Conservation (phyloP, 371 early-diverging fungal genomes). For the Lichtheimia corymbifera region DNA sequence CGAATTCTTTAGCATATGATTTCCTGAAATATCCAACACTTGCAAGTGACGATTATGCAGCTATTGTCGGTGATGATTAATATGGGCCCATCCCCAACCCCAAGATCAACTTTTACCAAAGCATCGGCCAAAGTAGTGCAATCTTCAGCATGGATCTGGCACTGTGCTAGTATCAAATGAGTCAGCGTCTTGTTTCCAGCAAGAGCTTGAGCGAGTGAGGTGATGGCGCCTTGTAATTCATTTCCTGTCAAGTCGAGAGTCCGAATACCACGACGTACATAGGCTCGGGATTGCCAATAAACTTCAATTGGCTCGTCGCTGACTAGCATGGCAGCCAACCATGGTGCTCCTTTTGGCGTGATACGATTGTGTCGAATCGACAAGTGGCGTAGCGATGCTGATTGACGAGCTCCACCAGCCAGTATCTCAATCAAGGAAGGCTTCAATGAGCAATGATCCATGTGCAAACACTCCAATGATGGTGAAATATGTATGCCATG, state of each 20-base stretch:
- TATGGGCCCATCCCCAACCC: no score
- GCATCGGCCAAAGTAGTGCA: constrained; percentile 55
- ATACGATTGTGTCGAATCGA: constrained; percentile 60
- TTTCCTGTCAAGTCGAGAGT: constrained; percentile 57
- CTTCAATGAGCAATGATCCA: constrained; percentile 62
- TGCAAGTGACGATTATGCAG: constrained; percentile 37
- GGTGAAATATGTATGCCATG: constrained; percentile 54
- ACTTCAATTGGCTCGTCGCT: constrained; percentile 7
- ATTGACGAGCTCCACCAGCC: constrained; percentile 56
- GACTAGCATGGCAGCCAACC: constrained; percentile 57
- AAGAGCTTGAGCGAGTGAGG: constrained; percentile 55
- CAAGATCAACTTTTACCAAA: constrained; percentile 35
- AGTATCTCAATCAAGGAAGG: constrained; percentile 52
- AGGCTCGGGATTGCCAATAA: constrained; percentile 1
- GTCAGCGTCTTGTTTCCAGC: constrained; percentile 48
- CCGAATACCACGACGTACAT: constrained; percentile 33
- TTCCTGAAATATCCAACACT: constrained; percentile 46
- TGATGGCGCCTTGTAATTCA: constrained; percentile 48
- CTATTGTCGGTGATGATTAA: constrained; percentile 9
- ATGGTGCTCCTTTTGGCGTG: constrained; percentile 34
- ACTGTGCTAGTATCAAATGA: constrained; percentile 49
- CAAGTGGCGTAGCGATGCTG: constrained; percentile 43
- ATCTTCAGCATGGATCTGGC: constrained; percentile 54
- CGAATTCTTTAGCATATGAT: constrained; percentile 28
- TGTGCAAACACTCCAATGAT: constrained; percentile 51